A percentile compares a stretch with the other conserved stretches of the same genome.
These are phyloP conservation scores for Penicillium brasilianum DNA, from an alignment of 2,329 filamentous ascomycete genomes.

Conservation along the genomic window DNA sequence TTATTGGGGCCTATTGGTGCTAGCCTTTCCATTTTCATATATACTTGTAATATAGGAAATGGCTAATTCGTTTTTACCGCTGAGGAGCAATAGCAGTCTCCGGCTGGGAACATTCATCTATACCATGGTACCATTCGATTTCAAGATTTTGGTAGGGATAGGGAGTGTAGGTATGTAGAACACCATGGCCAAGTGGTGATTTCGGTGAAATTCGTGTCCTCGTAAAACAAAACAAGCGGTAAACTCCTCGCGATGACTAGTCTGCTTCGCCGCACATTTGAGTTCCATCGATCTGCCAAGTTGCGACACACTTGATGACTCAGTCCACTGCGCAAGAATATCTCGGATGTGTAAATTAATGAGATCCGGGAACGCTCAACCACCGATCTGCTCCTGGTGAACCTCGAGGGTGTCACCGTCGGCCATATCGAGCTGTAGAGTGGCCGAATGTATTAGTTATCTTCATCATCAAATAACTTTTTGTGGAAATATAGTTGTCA, in stretches of 20 bases:
- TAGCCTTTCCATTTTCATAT: background rate
- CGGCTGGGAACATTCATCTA: background rate
- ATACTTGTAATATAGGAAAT: background rate
- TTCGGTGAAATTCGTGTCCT: slow-evolving; percentile 29
- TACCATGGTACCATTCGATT: slow-evolving; percentile 3
- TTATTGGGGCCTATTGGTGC: background rate
- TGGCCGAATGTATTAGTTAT: background rate
- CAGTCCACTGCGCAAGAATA: background rate
- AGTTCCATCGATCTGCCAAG: background rate
- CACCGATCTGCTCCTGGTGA: slow-evolving; percentile 97
- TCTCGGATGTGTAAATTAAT: background rate
- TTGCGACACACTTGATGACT: background rate
- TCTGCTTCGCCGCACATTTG: background rate
- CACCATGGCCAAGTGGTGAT: slow-evolving; percentile 7
- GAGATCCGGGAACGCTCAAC: slow-evolving; percentile 43
- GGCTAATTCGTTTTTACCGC: background rate
- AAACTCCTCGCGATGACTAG: slow-evolving; percentile 17
- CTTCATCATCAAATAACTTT: background rate
- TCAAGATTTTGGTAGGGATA: background rate
- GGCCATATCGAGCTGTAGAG: slow-evolving; percentile 83
- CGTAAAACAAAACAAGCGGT: slow-evolving; percentile 26
- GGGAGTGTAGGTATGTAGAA: background rate
- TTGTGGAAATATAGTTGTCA: background rate
- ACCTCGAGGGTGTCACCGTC: slow-evolving; percentile 97
- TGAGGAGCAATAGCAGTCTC: background rate